phyloP scores from a whole-genome alignment of 176 grass and related monocot species.

The Musa schizocarpa region DNA sequence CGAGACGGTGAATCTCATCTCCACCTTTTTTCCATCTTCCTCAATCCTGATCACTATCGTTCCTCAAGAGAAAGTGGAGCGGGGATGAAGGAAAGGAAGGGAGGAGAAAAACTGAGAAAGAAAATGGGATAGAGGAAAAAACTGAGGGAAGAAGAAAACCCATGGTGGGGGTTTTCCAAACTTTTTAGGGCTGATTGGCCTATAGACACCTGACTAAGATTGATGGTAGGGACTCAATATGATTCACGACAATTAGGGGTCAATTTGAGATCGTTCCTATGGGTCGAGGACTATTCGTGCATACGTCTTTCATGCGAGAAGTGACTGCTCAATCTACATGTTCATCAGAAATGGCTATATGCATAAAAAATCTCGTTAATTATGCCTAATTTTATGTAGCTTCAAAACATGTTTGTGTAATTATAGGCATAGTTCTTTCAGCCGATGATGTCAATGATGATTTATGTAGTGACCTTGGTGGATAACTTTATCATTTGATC shows the following conservation, averaged over 20 bases:
- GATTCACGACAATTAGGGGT: neutral
- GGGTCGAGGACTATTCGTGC: neutral
- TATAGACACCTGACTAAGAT: too few species aligned
- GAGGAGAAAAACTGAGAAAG: too few species aligned
- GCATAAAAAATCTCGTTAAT: neutral
- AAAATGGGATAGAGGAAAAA: too few species aligned
- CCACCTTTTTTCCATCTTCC: neutral
- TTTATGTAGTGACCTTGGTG: neutral
- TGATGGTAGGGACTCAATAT: too few species aligned
- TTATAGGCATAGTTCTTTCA: neutral
- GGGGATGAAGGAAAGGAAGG: too few species aligned
- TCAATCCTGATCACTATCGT: neutral
- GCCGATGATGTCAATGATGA: neutral
- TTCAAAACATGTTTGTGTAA: neutral
- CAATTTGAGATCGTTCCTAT: neutral
- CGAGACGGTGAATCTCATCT: neutral
- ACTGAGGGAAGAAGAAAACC: too few species aligned
- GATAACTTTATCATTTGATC: neutral
- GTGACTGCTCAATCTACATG: neutral
- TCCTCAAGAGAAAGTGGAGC: neutral
- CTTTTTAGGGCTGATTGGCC: too few species aligned
- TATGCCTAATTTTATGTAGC: neutral
- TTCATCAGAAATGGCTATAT: neutral
- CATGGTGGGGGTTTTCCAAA: too few species aligned
- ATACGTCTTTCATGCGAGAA: neutral